Evolutionary conservation across 2,329 filamentous ascomycete genomes (phyloP), one percentile per base, ranked within the genome.

Genomic region (Cryphonectria naterciae): DNA sequence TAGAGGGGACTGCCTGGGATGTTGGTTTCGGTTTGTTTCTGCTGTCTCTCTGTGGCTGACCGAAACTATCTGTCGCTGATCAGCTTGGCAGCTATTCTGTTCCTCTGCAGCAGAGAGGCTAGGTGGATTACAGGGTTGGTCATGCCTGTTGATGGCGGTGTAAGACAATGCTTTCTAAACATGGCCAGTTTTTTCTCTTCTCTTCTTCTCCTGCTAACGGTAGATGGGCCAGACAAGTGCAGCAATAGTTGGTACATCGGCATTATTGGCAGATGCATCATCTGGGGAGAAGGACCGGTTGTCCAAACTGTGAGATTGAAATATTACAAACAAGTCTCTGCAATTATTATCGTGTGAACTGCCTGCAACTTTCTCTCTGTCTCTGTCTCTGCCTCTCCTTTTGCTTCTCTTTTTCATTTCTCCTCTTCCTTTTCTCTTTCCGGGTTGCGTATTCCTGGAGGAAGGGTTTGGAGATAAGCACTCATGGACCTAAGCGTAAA

Each of bases 121-220:
- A 52, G 73, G 2, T 78, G 77, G 76, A 78, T 78, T 8, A 78
- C 77, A 0, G 76, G 77, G 1, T 63, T 76, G 0, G 73, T 77
- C 17, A 76, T 78, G 77, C 76, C 75, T 6, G 74, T 78, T 1
- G 77, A 78, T 58, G 77, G 75, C 7, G 77, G 76, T 43, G 76
- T 77, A 76, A 70, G 75, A 35, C 49, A 43, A 3, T 43, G 41
- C 15, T 43, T 17, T 13, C 13, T 43, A 17, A 41, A 13, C 39
- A 1, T 10, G 39, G 15, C 39, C 11, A 41, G 15, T 19, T 17
- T 46, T 70, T 10, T 32, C 1, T 11, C 2, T 58, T 4, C 2
- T 56, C 2, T 49, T 28, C n/a, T n/a, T 46, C 4, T 52, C 11
- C 22, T 15, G 43, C 63, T 65, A n/a, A 65, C 43, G 10, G 19